Percentiles rank a stretch among this genome's conserved stretches.
phyloP scores from a whole-genome alignment of 176 grass and related monocot species.

The Musa itinerans region DNA sequence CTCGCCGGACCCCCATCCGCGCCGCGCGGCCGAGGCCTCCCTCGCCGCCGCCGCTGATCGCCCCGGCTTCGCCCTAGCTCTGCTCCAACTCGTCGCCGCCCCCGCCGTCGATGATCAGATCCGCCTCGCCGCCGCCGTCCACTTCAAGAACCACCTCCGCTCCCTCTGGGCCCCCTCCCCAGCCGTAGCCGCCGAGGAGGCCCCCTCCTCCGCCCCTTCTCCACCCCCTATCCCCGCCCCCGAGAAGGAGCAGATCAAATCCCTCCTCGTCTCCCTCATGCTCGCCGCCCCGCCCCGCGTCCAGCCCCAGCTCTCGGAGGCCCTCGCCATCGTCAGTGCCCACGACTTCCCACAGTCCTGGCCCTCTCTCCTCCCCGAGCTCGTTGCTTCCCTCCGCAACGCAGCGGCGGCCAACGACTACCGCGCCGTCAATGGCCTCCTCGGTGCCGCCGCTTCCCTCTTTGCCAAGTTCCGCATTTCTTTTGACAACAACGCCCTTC shows the following conservation, averaged over 20 bases:
- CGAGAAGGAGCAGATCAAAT: slow-evolving; percentile 62
- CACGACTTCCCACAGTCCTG: slow-evolving; percentile 66
- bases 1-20: slow-evolving; percentile 51
- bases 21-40: slow-evolving; percentile 62
- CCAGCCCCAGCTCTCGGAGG: slow-evolving; percentile 69
- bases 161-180: slow-evolving; percentile 41
- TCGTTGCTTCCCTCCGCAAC: slow-evolving; percentile 52
- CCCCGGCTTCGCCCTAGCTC: slow-evolving; percentile 53
- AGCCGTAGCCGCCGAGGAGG: neutral
- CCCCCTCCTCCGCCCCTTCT: neutral
- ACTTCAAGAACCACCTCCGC: slow-evolving; percentile 85
- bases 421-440: slow-evolving; percentile 56
- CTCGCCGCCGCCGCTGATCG: slow-evolving; percentile 33
- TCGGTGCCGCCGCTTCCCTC: slow-evolving; percentile 55
- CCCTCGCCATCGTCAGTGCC: slow-evolving; percentile 54
- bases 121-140: slow-evolving; percentile 54
- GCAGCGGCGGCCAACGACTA: slow-evolving; percentile 40
- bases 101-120: slow-evolving; percentile 47
- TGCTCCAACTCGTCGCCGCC: slow-evolving; percentile 51
- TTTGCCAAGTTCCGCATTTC: slow-evolving; percentile 83
- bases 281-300: slow-evolving; percentile 61
- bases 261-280: slow-evolving; percentile 69
- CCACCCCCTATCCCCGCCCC: slow-evolving; percentile 28
- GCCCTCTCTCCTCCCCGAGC: slow-evolving; percentile 70
- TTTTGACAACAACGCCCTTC: slow-evolving; percentile 64